Percentiles rank a stretch among this genome's conserved stretches.
These are phyloP conservation scores for Coniochaeta sp. DNA, from an alignment of 2,329 filamentous ascomycete genomes.

Conservation along the genomic window DNA sequence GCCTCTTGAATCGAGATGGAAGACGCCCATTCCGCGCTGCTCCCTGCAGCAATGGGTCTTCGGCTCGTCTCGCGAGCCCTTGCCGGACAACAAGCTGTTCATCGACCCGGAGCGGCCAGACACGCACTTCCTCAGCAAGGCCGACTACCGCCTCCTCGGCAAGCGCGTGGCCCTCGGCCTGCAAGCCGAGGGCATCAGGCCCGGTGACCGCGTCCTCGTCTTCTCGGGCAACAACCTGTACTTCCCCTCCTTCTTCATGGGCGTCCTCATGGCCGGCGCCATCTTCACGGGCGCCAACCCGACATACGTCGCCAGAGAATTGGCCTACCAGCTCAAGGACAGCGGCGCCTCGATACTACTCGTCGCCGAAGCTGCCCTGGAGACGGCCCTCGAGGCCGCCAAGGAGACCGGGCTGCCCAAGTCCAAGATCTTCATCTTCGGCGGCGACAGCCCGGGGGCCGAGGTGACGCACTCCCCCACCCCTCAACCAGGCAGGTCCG, in stretches of 20 bases:
- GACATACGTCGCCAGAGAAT: slow-evolving; percentile 53
- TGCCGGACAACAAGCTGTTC: slow-evolving; percentile 39
- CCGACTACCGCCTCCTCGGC: slow-evolving; percentile 60
- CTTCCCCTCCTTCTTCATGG: slow-evolving; percentile 63
- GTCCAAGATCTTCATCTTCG: slow-evolving; percentile 57
- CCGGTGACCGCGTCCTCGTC: slow-evolving; percentile 64
- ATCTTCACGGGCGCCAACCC: slow-evolving; percentile 59
- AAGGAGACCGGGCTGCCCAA: slow-evolving; percentile 44
- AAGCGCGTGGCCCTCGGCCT: slow-evolving; percentile 67
- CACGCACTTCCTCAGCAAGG: slow-evolving; percentile 56
- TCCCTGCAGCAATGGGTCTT: slow-evolving; percentile 51
- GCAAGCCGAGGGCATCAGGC: slow-evolving; percentile 52
- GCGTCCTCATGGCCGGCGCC: slow-evolving; percentile 69
- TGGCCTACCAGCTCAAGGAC: slow-evolving; percentile 69
- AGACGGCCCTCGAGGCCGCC: slow-evolving; percentile 60
- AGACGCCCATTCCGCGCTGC: slow-evolving; percentile 32
- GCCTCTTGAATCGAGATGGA: slow-evolving; percentile 41
- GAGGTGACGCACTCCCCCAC: slow-evolving; percentile 8
- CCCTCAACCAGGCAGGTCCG: slow-evolving; percentile 12
- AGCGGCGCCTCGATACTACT: slow-evolving; percentile 62
- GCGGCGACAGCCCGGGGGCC: slow-evolving; percentile 32
- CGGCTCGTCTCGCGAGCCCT: slow-evolving; percentile 33
- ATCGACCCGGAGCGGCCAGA: slow-evolving; percentile 62
- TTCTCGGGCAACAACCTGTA: slow-evolving; percentile 69
- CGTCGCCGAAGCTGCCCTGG: slow-evolving; percentile 50